Evolutionary conservation across 768 basidiomycete species (phyloP), one percentile per base, ranked within the genome.

Genomic region (Rubroboletus satanas): DNA sequence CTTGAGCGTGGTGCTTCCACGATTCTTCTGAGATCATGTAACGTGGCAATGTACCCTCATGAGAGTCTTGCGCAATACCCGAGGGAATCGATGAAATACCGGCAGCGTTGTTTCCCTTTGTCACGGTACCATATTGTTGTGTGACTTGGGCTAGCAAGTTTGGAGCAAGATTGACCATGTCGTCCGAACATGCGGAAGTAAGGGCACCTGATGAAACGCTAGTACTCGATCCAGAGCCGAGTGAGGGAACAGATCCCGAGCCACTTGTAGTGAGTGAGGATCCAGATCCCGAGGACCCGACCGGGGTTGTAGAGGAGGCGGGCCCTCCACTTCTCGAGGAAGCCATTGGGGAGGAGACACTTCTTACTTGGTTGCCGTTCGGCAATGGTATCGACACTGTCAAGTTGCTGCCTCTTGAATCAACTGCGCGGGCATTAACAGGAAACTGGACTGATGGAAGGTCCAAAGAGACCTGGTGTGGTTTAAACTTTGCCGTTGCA

Each of bases 401-500:
- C 41, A 81, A 67, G 17, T 76, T 66, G 45, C 72, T 72, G 39
- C 67, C 61, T 47, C 77, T 70, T 32, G 73, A 70, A 23, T 75
- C 50, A 55, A 61, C 14, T 42, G 65, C 35, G 45, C 61, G 56
- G 41, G 61, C 44, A 54, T 62, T 57, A 0, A 65, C 59, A 12
- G 77, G 73, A 54, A 78, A 77, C 39, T 79, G 80, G 28, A 78
- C 73, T 51, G 77, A 76, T 33, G 80, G 76, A 32, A 79, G 65
- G 45, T 80, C 80, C 31, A 69, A 66, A n/a, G 76, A 72, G 62
- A 44, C 72, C 56, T 51, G 79, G 14, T 81, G 78, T 2, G 83
- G 79, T 71, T 90, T 93, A 74, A 84, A 89, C 67, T 92, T 93
- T 28, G 90, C 90, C 1, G 90, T 93, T 18, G 90, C 90, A 10